phyloP scores from a whole-genome alignment of 2,329 filamentous ascomycete species.

The Alternaria consortialis region DNA sequence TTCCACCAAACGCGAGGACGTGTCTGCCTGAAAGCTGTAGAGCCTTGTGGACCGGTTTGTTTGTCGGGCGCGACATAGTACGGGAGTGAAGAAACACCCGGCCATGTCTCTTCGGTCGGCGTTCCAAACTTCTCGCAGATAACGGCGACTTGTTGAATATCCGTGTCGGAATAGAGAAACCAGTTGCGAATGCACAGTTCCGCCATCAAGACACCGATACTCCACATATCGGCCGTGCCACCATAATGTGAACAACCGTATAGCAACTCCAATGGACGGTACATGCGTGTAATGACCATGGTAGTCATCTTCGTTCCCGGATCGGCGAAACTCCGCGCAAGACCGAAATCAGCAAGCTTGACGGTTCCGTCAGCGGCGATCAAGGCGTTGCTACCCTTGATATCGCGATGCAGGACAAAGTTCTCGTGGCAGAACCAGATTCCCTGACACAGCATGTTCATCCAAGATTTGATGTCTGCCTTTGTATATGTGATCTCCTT shows the following conservation, averaged over 20 bases:
- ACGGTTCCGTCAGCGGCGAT: conserved; percentile 93
- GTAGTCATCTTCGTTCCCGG: conserved; percentile 89
- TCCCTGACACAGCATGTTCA: conserved; percentile 92
- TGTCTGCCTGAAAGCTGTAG: conserved; percentile 59
- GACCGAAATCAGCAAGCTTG: conserved; percentile 97
- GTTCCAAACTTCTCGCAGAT: conserved; percentile 89
- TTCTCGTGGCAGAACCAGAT: conserved; percentile 98
- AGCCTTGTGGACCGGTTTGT: conserved; percentile 40
- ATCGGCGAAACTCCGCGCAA: conserved; percentile 88
- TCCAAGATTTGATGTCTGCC: conserved; percentile 97
- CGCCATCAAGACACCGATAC: conserved; percentile 89
- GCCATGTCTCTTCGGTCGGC: conserved; percentile 94
- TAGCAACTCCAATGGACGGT: conserved; percentile 90
- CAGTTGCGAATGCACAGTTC: conserved; percentile 86
- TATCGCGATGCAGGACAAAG: conserved; percentile 93
- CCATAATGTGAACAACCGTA: conserved; percentile 90
- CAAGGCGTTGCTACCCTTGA: conserved; percentile 97
- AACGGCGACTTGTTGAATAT: conserved; percentile 84
- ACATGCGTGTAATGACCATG: conserved; percentile 97
- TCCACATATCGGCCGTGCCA: conserved; percentile 93
- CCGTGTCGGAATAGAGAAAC: conserved; percentile 83
- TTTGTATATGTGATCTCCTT: conserved; percentile 81
- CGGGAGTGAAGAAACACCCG: conserved; percentile 81
- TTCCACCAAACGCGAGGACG: conserved; percentile 78
- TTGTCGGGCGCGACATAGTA: conserved; percentile 77